These are phyloP conservation scores for Argentina anserina DNA, from an alignment of 306 rosid species.

Conservation along the genomic window DNA sequence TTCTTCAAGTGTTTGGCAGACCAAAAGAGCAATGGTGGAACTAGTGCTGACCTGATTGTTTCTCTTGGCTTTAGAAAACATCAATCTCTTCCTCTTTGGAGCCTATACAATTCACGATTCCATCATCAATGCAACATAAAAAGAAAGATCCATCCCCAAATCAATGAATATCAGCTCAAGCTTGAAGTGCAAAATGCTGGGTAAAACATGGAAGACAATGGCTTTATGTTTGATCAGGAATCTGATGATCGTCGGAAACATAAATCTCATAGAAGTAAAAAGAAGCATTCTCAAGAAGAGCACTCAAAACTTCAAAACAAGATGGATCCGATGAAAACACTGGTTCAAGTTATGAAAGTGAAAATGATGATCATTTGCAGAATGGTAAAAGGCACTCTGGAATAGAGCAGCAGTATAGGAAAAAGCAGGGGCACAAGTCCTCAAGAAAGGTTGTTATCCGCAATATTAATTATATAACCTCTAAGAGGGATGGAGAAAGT, in stretches of 20 bases:
- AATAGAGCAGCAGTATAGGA: constrained; percentile 34
- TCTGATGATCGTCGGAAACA: constrained; percentile 32
- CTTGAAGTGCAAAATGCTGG: neutral
- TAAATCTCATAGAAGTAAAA: constrained; percentile 60
- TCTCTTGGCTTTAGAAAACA: constrained; percentile 2
- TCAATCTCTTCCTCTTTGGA: neutral
- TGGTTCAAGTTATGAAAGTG: constrained; percentile 65
- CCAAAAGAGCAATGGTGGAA: constrained; percentile 5
- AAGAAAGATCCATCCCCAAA: neutral
- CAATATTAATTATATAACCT: constrained; percentile 89
- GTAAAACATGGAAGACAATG: constrained; percentile 56
- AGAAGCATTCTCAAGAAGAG: constrained; percentile 55
- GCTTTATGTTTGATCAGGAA: constrained; percentile 47
- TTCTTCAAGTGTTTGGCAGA: neutral
- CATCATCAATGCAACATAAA: neutral
- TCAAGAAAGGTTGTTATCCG: constrained; percentile 92
- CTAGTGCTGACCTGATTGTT: neutral
- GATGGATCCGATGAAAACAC: constrained; percentile 45
- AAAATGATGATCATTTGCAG: constrained; percentile 45
- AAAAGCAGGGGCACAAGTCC: constrained; percentile 67
- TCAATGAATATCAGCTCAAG: neutral
- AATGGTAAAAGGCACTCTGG: constrained; percentile 47
- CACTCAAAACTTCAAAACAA: constrained; percentile 47
- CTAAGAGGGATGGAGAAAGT: constrained; percentile 73
- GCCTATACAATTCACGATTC: neutral